Percentiles rank a stretch among this genome's conserved stretches.
These are phyloP conservation scores for Allium sativum DNA, from an alignment of 106 monocot species.

Conservation along the genomic window DNA sequence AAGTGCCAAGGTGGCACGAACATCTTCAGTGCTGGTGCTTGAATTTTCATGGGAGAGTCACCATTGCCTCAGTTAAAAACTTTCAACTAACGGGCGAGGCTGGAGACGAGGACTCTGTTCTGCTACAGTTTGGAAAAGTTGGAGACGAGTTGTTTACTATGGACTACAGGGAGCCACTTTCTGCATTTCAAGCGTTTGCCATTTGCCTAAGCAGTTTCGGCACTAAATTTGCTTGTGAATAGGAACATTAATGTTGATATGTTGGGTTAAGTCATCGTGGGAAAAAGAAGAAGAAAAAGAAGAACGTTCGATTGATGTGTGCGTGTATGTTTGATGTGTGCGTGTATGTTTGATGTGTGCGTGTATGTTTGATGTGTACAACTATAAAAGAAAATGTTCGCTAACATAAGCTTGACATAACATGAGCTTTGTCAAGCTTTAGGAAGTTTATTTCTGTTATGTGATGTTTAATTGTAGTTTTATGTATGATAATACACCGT, in stretches of 20 bases:
- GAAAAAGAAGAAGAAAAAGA: too few species aligned
- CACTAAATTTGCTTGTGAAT: slow-evolving; percentile 64
- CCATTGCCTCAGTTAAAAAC: slow-evolving; percentile 82
- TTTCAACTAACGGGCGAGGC: slow-evolving; percentile 34
- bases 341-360: too few species aligned
- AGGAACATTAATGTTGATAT: not conserved
- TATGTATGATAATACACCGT: too few species aligned
- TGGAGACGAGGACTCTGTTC: slow-evolving; percentile 37
- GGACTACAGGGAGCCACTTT: slow-evolving; percentile 58
- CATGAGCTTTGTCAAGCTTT: too few species aligned
- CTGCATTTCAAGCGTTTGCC: slow-evolving; percentile 68
- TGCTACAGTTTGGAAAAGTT: slow-evolving; percentile 74
- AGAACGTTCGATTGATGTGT: too few species aligned
- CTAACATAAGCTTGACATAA: too few species aligned
- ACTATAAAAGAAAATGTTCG: too few species aligned
- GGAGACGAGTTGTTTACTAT: slow-evolving; percentile 63
- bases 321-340: too few species aligned
- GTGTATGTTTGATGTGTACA: too few species aligned
- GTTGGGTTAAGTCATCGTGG: too few species aligned
- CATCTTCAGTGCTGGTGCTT: slow-evolving; percentile 92
- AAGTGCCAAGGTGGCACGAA: slow-evolving; percentile 81
- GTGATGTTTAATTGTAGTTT: too few species aligned
- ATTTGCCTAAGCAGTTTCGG: slow-evolving; percentile 61
- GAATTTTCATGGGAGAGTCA: slow-evolving; percentile 78
- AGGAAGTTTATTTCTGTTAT: too few species aligned